Percentiles rank a stretch among this genome's conserved stretches.
Conservation (phyloP, 1,139 yeast species). For the Protomyces lactucae-debilis region DNA sequence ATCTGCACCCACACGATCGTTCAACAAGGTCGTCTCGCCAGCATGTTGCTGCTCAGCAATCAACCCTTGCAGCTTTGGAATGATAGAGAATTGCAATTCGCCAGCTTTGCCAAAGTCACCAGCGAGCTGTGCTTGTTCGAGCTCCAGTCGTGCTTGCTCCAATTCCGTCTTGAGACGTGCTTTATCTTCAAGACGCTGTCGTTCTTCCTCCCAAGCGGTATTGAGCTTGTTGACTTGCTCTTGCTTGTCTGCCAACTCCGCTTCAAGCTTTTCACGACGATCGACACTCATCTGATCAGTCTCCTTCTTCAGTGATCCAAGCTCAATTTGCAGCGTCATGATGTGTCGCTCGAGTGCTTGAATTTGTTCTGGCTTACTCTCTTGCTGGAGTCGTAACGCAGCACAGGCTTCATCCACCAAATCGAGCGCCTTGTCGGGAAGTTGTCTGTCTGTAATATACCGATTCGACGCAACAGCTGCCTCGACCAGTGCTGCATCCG, state of each 20-base stretch:
- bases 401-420: conserved; percentile 97
- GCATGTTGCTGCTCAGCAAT: conserved; percentile 46
- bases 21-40: conserved; percentile 50
- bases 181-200: conserved; percentile 59
- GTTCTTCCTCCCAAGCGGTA: conserved; percentile 80
- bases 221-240: conserved; percentile 66
- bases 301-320: conserved; percentile 88
- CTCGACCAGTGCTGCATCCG: conserved; percentile 88
- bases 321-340: conserved; percentile 90
- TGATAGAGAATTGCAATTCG: conserved; percentile 76
- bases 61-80: conserved; percentile 68
- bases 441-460: conserved; percentile 81
- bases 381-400: conserved; percentile 87
- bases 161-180: conserved; percentile 74
- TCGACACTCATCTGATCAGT: conserved; percentile 79
- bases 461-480: conserved; percentile 89
- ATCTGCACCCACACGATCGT: conserved; percentile 89
- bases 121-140: conserved; percentile 75
- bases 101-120: conserved; percentile 88
- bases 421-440: conserved; percentile 83
- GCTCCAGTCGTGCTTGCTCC: conserved; percentile 75
- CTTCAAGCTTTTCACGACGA: conserved; percentile 60
- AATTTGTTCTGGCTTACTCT: conserved; percentile 91
- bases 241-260: conserved; percentile 57
- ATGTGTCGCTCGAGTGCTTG: conserved; percentile 82